phyloP scores from a whole-genome alignment of 768 basidiomycete species.

The Naematelia encephala region DNA sequence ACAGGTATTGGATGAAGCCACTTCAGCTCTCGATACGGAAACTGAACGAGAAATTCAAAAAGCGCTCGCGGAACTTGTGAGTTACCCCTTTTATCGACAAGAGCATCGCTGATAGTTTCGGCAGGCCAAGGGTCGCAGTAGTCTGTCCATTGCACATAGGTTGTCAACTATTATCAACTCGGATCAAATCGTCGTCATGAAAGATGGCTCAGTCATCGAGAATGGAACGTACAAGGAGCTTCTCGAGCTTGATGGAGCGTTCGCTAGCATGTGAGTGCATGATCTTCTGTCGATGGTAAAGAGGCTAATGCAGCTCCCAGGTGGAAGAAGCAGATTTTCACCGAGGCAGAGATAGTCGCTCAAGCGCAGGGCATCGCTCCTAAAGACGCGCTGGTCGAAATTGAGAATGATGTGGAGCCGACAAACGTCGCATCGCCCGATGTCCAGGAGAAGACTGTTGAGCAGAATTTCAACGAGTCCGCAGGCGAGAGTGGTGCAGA shows the following conservation, averaged over 20 bases:
- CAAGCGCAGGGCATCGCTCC: slow-evolving; percentile 39
- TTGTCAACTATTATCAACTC: slow-evolving; percentile 59
- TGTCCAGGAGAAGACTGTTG: not conserved
- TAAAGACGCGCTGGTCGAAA: slow-evolving; percentile 11
- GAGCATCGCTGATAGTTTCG: not conserved
- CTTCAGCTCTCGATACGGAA: slow-evolving; percentile 73
- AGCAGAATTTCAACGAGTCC: slow-evolving; percentile 1
- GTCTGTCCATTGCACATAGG: slow-evolving; percentile 74
- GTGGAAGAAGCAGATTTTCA: slow-evolving; percentile 81
- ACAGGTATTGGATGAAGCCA: slow-evolving; percentile 47
- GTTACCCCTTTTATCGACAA: not conserved
- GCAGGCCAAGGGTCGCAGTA: slow-evolving; percentile 62
- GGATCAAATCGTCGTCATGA: slow-evolving; percentile 82
- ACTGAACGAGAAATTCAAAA: slow-evolving; percentile 88
- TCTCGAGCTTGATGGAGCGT: slow-evolving; percentile 59
- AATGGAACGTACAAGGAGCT: slow-evolving; percentile 66
- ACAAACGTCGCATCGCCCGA: not conserved
- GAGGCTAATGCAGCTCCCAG: slow-evolving; percentile 53
- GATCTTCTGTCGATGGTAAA: not conserved
- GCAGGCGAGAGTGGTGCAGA: slow-evolving; percentile 5
- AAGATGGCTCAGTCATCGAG: slow-evolving; percentile 83
- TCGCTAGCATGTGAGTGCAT: slow-evolving; percentile 33
- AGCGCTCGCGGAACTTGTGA: slow-evolving; percentile 68
- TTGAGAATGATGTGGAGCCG: slow-evolving; percentile 11
- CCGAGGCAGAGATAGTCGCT: slow-evolving; percentile 58